phyloP scores from a whole-genome alignment of 2,329 filamentous ascomycete species.

The Colletotrichum sp. region DNA sequence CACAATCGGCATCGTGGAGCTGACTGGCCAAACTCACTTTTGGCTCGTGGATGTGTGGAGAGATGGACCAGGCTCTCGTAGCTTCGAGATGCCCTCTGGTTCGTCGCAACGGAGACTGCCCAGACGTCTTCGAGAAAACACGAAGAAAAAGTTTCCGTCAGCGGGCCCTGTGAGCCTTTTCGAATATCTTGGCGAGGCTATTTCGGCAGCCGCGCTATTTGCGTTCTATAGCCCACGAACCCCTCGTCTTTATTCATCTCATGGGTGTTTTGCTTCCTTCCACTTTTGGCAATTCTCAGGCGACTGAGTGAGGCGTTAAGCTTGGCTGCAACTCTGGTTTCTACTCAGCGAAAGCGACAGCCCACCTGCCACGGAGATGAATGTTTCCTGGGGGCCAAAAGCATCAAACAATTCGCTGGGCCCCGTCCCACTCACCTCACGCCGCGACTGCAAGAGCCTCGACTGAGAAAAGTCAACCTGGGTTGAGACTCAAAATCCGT shows the following conservation, averaged over 20 bases:
- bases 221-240: background rate
- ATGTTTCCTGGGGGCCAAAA: background rate
- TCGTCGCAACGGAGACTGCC: background rate
- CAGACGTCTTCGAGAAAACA: background rate
- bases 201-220: background rate
- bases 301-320: background rate
- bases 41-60: slow-evolving; percentile 1
- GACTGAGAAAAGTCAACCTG: background rate
- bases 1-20: background rate
- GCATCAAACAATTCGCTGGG: background rate
- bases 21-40: background rate
- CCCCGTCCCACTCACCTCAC: background rate
- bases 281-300: background rate
- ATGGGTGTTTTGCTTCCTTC: background rate
- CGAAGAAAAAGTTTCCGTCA: background rate
- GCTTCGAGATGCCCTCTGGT: background rate
- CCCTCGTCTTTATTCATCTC: background rate
- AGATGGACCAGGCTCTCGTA: background rate
- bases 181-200: background rate
- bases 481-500: slow-evolving; percentile 9
- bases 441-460: slow-evolving; percentile 8
- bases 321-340: slow-evolving; percentile 6
- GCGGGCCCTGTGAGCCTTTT: background rate
- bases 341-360: background rate
- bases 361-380: background rate